Evolutionary conservation across 345 rosid species (phyloP).

Genomic region (Anacardium occidentale): DNA sequence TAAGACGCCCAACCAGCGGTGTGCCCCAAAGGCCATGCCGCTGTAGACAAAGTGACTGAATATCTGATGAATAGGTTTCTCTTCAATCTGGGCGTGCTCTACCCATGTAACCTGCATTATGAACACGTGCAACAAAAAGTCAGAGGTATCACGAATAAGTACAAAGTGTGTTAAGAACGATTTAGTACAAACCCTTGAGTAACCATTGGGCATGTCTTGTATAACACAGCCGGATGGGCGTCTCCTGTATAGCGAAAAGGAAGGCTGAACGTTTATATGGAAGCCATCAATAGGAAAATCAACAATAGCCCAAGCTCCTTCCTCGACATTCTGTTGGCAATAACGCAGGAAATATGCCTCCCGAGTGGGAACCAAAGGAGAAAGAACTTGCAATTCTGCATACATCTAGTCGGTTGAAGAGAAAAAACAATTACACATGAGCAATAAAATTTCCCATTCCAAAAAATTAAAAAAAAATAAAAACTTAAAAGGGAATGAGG

Average conservation of each 20-base stretch:
- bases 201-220: slow-evolving; percentile 97
- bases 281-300: slow-evolving; percentile 79
- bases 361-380: slow-evolving; percentile 81
- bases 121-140: not conserved
- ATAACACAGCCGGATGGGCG: slow-evolving; percentile 83
- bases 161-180: not conserved
- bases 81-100: slow-evolving; percentile 76
- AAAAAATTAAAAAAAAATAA: too few relatives aligned
- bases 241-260: slow-evolving; percentile 57
- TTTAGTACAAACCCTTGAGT: slow-evolving; percentile 55
- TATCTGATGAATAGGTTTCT: slow-evolving; percentile 64
- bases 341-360: slow-evolving; percentile 82
- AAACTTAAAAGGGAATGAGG: not conserved
- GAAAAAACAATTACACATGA: not conserved
- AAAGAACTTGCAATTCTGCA: slow-evolving; percentile 76
- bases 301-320: slow-evolving; percentile 73
- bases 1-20: slow-evolving; percentile 75
- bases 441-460: not conserved
- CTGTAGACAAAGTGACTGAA: slow-evolving; percentile 44
- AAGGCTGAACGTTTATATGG: slow-evolving; percentile 45
- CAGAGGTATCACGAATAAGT: not conserved
- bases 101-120: slow-evolving; percentile 72
- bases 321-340: slow-evolving; percentile 68
- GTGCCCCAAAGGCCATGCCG: slow-evolving; percentile 83
- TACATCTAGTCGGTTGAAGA: slow-evolving; percentile 54